Evolutionary conservation across 228 moss, liverwort and hornwort species (phyloP).

Genomic region (Sphagnum fallax): DNA sequence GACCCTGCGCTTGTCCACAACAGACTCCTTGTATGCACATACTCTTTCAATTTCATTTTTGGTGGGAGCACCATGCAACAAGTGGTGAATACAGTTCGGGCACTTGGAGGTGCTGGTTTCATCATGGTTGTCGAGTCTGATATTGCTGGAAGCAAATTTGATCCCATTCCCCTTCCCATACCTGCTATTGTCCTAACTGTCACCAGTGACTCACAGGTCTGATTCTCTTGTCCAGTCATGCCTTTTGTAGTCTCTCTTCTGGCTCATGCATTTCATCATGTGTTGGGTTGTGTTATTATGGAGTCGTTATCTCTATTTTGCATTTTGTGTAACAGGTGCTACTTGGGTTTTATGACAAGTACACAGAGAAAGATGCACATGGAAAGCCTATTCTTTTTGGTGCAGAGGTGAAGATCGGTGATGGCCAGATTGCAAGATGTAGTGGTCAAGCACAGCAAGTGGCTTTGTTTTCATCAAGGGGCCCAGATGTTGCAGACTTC

Average conservation of each 20-base stretch:
- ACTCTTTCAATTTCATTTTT: conserved; percentile 72
- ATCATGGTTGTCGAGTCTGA: conserved; percentile 72
- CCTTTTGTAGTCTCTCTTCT: neutral
- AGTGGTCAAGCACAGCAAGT: neutral
- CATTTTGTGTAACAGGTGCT: neutral
- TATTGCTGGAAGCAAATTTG: conserved; percentile 67
- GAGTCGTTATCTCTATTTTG: too few species aligned
- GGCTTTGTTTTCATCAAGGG: neutral
- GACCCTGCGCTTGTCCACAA: conserved; percentile 15
- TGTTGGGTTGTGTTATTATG: too few species aligned
- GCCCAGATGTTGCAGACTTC: neutral
- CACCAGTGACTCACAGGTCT: conserved; percentile 19
- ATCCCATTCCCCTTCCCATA: conserved; percentile 63
- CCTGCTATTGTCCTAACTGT: conserved; percentile 61
- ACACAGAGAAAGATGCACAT: neutral
- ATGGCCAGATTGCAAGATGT: neutral
- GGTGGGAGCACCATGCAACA: conserved; percentile 69
- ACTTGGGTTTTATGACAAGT: neutral
- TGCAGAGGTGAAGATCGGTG: neutral
- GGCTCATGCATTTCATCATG: neutral
- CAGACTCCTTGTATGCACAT: conserved; percentile 17
- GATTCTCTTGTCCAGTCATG: neutral
- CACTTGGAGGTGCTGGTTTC: conserved; percentile 63
- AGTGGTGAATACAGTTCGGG: conserved; percentile 40
- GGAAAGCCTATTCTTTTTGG: neutral